Evolutionary conservation across 2,329 filamentous ascomycete species (phyloP).

Genomic region (Fusarium agapanthi): DNA sequence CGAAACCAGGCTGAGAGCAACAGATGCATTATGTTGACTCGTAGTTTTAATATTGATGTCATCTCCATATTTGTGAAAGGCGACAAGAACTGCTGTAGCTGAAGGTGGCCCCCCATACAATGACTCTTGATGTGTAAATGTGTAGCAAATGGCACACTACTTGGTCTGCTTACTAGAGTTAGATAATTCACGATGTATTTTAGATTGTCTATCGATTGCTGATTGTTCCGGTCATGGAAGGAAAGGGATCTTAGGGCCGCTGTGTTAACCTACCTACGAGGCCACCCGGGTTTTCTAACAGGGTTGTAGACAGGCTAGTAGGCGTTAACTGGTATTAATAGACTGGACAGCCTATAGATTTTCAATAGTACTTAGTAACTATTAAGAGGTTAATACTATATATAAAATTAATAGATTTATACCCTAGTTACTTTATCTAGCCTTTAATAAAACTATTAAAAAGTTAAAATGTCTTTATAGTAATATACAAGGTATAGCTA

Average conservation of each 20-base stretch:
- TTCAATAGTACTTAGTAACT: too few relatives aligned
- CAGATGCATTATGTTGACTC: background rate
- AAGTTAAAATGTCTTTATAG: too few relatives aligned
- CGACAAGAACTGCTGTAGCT: background rate
- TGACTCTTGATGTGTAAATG: background rate
- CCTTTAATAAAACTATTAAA: too few relatives aligned
- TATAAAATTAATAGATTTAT: too few relatives aligned
- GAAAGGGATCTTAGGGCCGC: background rate
- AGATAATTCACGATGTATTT: constrained; percentile 1
- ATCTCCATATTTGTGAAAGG: background rate
- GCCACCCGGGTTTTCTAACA: too few relatives aligned
- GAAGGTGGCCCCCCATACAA: too few relatives aligned
- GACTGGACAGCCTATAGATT: too few relatives aligned
- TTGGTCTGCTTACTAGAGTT: background rate
- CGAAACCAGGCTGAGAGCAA: background rate
- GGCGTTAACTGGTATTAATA: too few relatives aligned
- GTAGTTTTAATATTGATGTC: background rate
- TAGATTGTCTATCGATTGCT: background rate
- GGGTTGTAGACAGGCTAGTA: too few relatives aligned
- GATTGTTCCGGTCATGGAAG: background rate
- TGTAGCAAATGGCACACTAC: background rate
- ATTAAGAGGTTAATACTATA: too few relatives aligned
- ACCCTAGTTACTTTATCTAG: too few relatives aligned
- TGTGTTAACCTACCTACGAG: background rate
- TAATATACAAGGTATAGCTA: too few relatives aligned